Base-by-base conservation (phyloP, 208 protist species). In the Borovskyia barvae region DNA sequence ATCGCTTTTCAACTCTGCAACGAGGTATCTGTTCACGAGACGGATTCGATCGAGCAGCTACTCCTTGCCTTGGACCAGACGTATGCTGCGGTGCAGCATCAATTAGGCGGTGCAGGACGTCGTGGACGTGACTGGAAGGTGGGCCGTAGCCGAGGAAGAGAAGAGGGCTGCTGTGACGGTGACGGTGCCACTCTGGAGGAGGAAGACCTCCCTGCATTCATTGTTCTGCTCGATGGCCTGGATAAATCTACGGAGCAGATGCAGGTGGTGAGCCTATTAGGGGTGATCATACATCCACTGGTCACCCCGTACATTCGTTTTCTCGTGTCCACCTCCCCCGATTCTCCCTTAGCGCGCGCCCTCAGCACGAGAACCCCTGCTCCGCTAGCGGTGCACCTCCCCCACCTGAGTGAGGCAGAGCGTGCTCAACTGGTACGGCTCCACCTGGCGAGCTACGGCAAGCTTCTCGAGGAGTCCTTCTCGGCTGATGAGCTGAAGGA, bases 381-480 rank as follows among this genome's bases (percentile, higher is more conserved):
- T 5, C 60, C 72, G 29, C 22, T 39, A 1, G 53, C 67, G 32
- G 36, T 87, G 3, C 9, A 47, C 1, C 29, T 93, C 20, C 85
- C 85, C 0, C 14, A 58, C 12, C 65, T 96, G 35, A 66, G n/a
- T 33, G 37, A 78, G 22, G 53, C 43, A 3, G 90, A 94, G 51
- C 68, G 86, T 0, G 87, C 80, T 0, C 65, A 85, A 46, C 64
- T 96, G 33, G 78, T 96, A 24, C 84, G 81, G 11, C 61, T 67
- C n/a, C 84, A 92, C 54, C 61, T 96, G 20, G 78, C 76, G 15
- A 47, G 54, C 24, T 87, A 86, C 58, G 87, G 90, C 12, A 96
- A 96, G 64, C 50, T 70, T 37, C 66, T 96, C 28, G 80, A 92
- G 51, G 86, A 92, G 52, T 81, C 75, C 1, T 62, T 88, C 24